phyloP scores from a whole-genome alignment of 768 basidiomycete species.

The Kwoniella sp. region DNA sequence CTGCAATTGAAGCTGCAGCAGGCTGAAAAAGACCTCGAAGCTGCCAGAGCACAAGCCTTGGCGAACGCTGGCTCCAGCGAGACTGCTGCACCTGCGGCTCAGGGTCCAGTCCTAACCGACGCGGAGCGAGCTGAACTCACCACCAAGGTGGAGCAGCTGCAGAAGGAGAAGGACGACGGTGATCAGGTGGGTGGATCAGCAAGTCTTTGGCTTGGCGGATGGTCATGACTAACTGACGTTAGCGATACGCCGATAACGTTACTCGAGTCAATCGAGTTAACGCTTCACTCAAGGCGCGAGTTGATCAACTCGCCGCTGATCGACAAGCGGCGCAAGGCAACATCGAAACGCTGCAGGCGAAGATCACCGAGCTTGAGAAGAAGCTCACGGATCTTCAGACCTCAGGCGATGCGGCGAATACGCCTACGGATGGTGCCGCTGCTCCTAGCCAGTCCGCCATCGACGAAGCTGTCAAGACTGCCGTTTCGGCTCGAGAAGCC shows the following conservation, averaged over 20 bases:
- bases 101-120: slow-evolving; percentile 3
- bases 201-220: not conserved
- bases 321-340: slow-evolving; percentile 2
- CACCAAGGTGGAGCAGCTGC: slow-evolving; percentile 25
- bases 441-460: slow-evolving; percentile 18
- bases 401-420: not conserved
- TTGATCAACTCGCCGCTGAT: slow-evolving; percentile 7
- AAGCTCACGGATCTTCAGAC: slow-evolving; percentile 9
- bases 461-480: slow-evolving; percentile 38
- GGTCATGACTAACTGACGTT: not conserved
- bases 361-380: slow-evolving; percentile 25
- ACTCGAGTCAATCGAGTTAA: slow-evolving; percentile 39
- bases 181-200: slow-evolving; percentile 21
- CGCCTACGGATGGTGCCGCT: not conserved
- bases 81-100: not conserved
- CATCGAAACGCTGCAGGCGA: slow-evolving; percentile 9
- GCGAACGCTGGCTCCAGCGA: slow-evolving; percentile 1
- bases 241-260: slow-evolving; percentile 39
- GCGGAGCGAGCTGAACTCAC: slow-evolving; percentile 4
- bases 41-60: slow-evolving; percentile 20
- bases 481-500: slow-evolving; percentile 33
- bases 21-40: slow-evolving; percentile 34
- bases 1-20: slow-evolving; percentile 25
- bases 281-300: slow-evolving; percentile 8
- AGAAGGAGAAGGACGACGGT: slow-evolving; percentile 24